A percentile compares a stretch with the other conserved stretches of the same genome.
phyloP scores from a whole-genome alignment of 805 yeast species.

The Kodamaea nitidulidarum region DNA sequence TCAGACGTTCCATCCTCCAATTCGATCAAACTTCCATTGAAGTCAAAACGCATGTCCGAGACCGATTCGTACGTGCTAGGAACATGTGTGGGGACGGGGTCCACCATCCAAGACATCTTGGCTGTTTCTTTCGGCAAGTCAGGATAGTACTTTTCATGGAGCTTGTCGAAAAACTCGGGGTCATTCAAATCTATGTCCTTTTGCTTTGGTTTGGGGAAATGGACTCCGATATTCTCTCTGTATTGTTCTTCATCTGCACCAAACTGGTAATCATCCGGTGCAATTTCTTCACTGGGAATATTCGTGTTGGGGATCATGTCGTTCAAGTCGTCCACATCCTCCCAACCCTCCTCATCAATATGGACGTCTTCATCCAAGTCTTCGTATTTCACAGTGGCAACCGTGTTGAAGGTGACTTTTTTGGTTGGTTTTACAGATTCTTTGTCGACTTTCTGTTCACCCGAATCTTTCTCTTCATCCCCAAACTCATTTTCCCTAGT shows the following conservation, averaged over 20 bases:
- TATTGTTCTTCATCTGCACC: conserved; percentile 39
- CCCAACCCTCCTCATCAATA: conserved; percentile 42
- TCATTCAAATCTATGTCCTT: conserved; percentile 59
- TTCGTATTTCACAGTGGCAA: conserved; percentile 26
- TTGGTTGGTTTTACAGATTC: conserved; percentile 16
- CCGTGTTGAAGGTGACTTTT: conserved; percentile 31
- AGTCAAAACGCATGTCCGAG: conserved; percentile 80
- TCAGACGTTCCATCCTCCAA: conserved; percentile 28
- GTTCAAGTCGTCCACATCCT: conserved; percentile 46
- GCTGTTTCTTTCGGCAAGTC: conserved; percentile 80
- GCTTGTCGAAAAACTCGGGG: conserved; percentile 71
- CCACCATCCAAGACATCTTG: conserved; percentile 89
- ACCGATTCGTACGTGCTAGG: conserved; percentile 49
- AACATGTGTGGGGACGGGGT: conserved; percentile 44
- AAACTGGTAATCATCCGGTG: conserved; percentile 41
- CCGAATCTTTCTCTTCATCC: conserved; percentile 9
- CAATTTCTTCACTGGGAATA: conserved; percentile 39
- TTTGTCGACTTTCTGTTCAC: conserved; percentile 4
- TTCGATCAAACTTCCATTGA: conserved; percentile 71
- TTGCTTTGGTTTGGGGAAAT: conserved; percentile 56
- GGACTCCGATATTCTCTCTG: conserved; percentile 48
- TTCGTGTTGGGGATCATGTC: conserved; percentile 45
- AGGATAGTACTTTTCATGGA: conserved; percentile 85
- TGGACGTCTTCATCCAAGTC: conserved; percentile 22
- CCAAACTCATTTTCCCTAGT: conserved; percentile 6